Conservation (phyloP, 2,329 filamentous ascomycete species). For the Aciculosporium take region DNA sequence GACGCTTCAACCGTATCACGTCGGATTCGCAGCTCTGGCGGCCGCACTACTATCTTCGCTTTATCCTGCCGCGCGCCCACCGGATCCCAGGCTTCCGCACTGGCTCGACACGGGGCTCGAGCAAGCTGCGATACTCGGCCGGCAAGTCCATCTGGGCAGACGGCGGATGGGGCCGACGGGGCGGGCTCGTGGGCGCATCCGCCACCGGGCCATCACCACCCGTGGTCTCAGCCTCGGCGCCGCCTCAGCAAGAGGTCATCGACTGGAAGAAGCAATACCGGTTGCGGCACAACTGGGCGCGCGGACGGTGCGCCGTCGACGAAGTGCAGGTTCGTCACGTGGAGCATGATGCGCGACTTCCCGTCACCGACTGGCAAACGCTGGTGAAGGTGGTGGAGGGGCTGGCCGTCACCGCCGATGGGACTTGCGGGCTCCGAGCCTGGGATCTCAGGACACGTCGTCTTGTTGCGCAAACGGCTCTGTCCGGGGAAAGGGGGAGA, state of each 20-base stretch:
- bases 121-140: conserved; percentile 31
- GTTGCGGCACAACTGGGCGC: conserved; percentile 80
- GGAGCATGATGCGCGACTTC: conserved; percentile 14
- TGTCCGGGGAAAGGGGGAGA: conserved; percentile 15
- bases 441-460: conserved; percentile 58
- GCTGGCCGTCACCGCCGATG: conserved; percentile 64
- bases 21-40: conserved; percentile 87
- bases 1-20: conserved; percentile 56
- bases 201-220: background rate
- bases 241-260: conserved; percentile 23
- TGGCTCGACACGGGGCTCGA: conserved; percentile 14
- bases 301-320: conserved; percentile 64
- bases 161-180: conserved; percentile 22
- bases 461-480: conserved; percentile 37
- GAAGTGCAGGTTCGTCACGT: conserved; percentile 48
- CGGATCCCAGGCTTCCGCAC: conserved; percentile 53
- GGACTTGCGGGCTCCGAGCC: conserved; percentile 53
- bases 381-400: conserved; percentile 68
- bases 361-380: conserved; percentile 32
- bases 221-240: background rate
- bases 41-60: conserved; percentile 70
- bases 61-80: conserved; percentile 67
- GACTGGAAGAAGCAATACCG: conserved; percentile 87
- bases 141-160: conserved; percentile 31
- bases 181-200: conserved; percentile 14